Base-by-base conservation (phyloP, 2,329 filamentous ascomycete species). In the Penicillium decumbens region DNA sequence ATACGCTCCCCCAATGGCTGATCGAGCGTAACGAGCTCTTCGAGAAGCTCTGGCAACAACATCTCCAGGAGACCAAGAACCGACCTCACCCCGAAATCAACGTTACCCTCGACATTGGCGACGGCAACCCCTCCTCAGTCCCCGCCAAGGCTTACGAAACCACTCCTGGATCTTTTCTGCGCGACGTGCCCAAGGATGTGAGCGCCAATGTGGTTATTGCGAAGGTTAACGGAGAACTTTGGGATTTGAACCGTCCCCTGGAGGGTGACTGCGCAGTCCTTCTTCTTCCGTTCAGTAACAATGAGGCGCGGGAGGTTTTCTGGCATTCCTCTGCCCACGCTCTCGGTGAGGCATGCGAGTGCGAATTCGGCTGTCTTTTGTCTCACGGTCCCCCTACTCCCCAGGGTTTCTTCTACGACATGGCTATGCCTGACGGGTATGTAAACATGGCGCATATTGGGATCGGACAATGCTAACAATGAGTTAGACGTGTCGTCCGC, bases 261-360 rank as follows among this genome's bases (percentile, higher is more conserved):
- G 93, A 97, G 77, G 84, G 83, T 72, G 89, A 85, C 75, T 93
- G 89, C 76, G 87, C 82, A 61, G 80, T 98, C 25, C 87, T 91
- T 65, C 79, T 96, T 46, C 79, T 97, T 56, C 84, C 87, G 57
- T 98, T 97, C 62, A 84, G 89, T 43, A 75, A 86, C 69, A 65
- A 70, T 1, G 73, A 88, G 73, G 92, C 89, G 64, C 91, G 93
- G 75, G 89, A 89, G 70, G 92, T 97, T 49, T 98, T 96, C 76
- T 98, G 92, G 92, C 93, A 97, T 73, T 95, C 89, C 18, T 92
- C 87, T 63, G 93, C 93, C 39, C 93, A 98, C 70, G 85, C 95
- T 57, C 82, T 98, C n/a, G 93, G 93, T 60, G 93, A 97, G 73
- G 91, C 91, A 52, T 88, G 87, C 43, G 93, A 98, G 74, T 82